phyloP scores from a whole-genome alignment of 495 filamentous ascomycete genomes.

The Penicillium psychrofluorescens region DNA sequence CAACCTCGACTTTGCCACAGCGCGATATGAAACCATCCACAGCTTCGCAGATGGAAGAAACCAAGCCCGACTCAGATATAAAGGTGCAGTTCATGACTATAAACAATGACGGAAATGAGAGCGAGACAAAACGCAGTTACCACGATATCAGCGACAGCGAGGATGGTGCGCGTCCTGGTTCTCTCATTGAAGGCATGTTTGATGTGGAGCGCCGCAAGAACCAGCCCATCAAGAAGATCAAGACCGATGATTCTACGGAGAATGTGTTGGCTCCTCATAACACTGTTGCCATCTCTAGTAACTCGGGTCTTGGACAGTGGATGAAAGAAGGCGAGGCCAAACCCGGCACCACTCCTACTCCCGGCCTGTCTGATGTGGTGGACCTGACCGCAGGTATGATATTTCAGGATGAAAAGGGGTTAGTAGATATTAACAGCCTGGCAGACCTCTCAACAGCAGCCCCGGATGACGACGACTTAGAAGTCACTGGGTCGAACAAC shows the following conservation, averaged over 20 bases:
- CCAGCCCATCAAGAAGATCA: conserved; percentile 60
- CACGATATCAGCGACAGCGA: conserved; percentile 22
- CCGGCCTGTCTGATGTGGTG: conserved; percentile 38
- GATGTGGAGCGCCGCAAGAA: conserved; percentile 58
- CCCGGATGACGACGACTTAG: conserved; percentile 36
- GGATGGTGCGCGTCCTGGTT: conserved; percentile 17
- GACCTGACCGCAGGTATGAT: conserved; percentile 55
- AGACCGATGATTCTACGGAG: conserved; percentile 30
- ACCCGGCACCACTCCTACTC: conserved; percentile 2
- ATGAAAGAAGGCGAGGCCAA: conserved; percentile 48
- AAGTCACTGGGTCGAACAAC: conserved; percentile 36
- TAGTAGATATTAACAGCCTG: not conserved
- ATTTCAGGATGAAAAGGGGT: not conserved
- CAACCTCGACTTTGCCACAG: conserved; percentile 7
- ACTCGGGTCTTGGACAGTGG: conserved; percentile 55
- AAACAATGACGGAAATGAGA: conserved; percentile 14
- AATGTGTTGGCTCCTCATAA: conserved; percentile 32
- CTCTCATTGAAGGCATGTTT: conserved; percentile 61
- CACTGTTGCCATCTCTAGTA: conserved; percentile 36
- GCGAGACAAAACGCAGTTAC: conserved; percentile 22
- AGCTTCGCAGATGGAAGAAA: too few species aligned
- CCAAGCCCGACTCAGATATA: conserved; percentile 6
- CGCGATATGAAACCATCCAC: not conserved
- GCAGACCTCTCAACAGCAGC: conserved; percentile 13
- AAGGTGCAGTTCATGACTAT: conserved; percentile 21